Conservation (phyloP, 1,284 basidiomycete species). For the Dichomitus squalens region DNA sequence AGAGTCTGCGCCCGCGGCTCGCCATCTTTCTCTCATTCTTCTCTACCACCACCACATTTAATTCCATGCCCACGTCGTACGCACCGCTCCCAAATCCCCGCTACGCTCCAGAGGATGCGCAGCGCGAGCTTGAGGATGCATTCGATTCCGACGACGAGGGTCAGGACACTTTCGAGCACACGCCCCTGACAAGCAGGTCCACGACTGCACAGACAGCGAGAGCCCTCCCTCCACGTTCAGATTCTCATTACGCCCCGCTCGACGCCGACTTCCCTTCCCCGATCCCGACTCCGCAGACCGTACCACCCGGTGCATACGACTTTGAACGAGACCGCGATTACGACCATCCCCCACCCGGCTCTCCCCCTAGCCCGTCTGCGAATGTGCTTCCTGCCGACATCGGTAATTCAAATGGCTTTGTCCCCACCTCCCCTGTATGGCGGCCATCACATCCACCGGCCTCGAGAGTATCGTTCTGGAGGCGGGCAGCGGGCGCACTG, state of each 20-base stretch:
- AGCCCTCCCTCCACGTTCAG: slow-evolving; percentile 20
- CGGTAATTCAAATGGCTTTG: slow-evolving; percentile 80
- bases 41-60: background rate
- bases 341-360: slow-evolving; percentile 76
- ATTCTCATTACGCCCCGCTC: slow-evolving; percentile 18
- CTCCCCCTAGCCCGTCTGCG: slow-evolving; percentile 68
- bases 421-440: slow-evolving; percentile 57
- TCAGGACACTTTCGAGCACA: slow-evolving; percentile 39
- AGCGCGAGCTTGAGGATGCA: slow-evolving; percentile 67
- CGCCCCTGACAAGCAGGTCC: slow-evolving; percentile 36
- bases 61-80: slow-evolving; percentile 43
- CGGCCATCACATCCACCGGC: slow-evolving; percentile 29
- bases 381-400: slow-evolving; percentile 66
- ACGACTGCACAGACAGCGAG: slow-evolving; percentile 27
- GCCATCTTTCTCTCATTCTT: slow-evolving; percentile 1
- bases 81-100: slow-evolving; percentile 52
- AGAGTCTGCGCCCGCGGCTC: background rate
- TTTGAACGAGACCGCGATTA: slow-evolving; percentile 46
- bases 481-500: slow-evolving; percentile 65
- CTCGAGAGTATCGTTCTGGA: slow-evolving; percentile 56
- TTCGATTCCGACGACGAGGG: slow-evolving; percentile 62
- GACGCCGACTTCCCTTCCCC: slow-evolving; percentile 19
- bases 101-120: slow-evolving; percentile 44
- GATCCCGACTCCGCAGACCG: slow-evolving; percentile 11
- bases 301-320: slow-evolving; percentile 25